Base-by-base conservation (phyloP, 2,329 filamentous ascomycete species). In the Emydomyces testavorans region DNA sequence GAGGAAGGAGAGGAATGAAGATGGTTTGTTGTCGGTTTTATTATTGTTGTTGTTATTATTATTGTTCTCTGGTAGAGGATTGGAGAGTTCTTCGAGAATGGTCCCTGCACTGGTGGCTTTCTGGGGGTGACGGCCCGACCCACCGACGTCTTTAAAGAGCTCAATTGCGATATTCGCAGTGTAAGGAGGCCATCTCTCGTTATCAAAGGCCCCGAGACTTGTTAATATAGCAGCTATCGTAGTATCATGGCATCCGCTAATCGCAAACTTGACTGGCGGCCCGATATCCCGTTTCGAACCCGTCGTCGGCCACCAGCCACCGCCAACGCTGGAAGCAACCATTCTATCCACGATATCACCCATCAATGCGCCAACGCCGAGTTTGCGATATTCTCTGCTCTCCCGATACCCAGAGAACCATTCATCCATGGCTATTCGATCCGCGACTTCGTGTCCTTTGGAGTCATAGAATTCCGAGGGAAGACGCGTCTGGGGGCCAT, bases 81-180 rank as follows among this genome's bases (percentile, higher is more conserved):
- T 54, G 2, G 56, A 46, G 35, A 59, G 52, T 38, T 64, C 56
- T 46, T 57, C 53, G 32, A 60, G 56, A 49, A 55, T 49, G 23
- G 53, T 35, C 15, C 56, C 57, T 29, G 38, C 20, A n/a, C 31
- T 38, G 6, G n/a, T n/a, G n/a, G 37, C 6, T 8, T 56, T 39
- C n/a, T n/a, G n/a, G 16, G 46, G 40, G 34, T 18, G 49, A 16
- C 16, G 24, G 2, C 39, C 58, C 46, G 42, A 57, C 8, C 31
- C 47, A 37, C 63, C 57, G 34, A 67, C 62, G 55, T 77, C 75
- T 34, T 76, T 79, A 71, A 96, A 95, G 52, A 96, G 74, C 66
- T 98, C 92, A 47, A 98, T 72, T 26, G 92, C 89, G 54, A 98
- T 76, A 58, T 93, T 88, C 57, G 85, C 90, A 0, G 90, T 95